Conservation (phyloP, 2,329 filamentous ascomycete species). For the Grosmannia clavigera region DNA sequence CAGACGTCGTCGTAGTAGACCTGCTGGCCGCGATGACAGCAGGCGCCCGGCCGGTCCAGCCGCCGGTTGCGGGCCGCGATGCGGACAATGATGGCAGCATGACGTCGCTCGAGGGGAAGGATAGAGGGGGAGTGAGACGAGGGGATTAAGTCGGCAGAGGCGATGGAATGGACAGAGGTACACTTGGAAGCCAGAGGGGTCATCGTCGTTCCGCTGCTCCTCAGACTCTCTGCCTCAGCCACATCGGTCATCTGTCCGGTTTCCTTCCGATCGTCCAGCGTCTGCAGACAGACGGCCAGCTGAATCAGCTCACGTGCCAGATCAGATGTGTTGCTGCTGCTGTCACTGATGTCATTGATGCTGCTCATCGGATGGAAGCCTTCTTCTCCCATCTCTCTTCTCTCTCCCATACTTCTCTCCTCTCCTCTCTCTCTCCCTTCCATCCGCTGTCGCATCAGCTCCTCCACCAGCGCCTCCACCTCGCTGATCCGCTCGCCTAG, state of each 20-base stretch:
- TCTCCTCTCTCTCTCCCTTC: background rate
- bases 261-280: background rate
- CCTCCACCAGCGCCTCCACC: slow-evolving; percentile 24
- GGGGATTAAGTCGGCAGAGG: background rate
- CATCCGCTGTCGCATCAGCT: slow-evolving; percentile 15
- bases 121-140: slow-evolving; percentile 1
- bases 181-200: too few relatives aligned
- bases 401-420: background rate
- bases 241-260: slow-evolving; percentile 12
- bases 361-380: too few relatives aligned
- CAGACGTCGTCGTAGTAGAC: slow-evolving; percentile 13
- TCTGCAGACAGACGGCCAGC: slow-evolving; percentile 9
- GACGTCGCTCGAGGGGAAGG: slow-evolving; percentile 18
- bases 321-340: background rate
- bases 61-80: slow-evolving; percentile 25
- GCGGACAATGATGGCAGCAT: slow-evolving; percentile 19
- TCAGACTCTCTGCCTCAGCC: background rate
- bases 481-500: slow-evolving; percentile 12
- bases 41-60: slow-evolving; percentile 10
- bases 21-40: background rate
- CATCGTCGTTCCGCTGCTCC: background rate
- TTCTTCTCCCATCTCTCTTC: background rate
- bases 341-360: too few relatives aligned
- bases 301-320: slow-evolving; percentile 7
- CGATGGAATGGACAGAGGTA: background rate